A percentile compares a stretch with the other conserved stretches of the same genome.
Evolutionary conservation across 345 rosid species (phyloP).

Genomic region (Salix udensis): DNA sequence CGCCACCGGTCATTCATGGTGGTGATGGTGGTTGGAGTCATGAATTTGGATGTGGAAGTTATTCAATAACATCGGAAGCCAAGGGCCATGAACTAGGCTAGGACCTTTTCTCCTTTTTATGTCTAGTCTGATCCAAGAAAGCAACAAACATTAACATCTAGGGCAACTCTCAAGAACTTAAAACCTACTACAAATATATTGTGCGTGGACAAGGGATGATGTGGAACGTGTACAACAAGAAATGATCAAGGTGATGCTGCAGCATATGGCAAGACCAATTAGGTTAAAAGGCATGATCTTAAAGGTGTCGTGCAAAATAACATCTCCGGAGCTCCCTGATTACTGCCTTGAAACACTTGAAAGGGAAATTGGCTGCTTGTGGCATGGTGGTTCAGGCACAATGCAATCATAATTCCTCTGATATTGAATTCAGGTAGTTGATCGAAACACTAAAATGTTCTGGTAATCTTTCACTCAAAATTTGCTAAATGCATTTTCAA

Average conservation of each 20-base stretch:
- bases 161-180: conserved; percentile 3
- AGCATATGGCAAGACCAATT: conserved; percentile 28
- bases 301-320: conserved; percentile 50
- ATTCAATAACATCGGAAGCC: conserved; percentile 47
- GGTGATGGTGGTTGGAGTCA: conserved; percentile 57
- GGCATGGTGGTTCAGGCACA: conserved; percentile 44
- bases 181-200: conserved; percentile 15
- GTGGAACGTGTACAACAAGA: conserved; percentile 48
- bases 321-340: conserved; percentile 56
- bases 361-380: conserved; percentile 34
- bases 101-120: conserved; percentile 61
- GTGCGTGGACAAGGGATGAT: conserved; percentile 49
- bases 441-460: neutral
- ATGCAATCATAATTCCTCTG: conserved; percentile 36
- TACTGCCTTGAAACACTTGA: conserved; percentile 63
- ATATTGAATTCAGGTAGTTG: conserved; percentile 54
- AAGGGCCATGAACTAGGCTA: conserved; percentile 39
- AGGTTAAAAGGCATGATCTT: conserved; percentile 55
- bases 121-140: conserved; percentile 35
- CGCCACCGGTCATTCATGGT: conserved; percentile 60
- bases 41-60: conserved; percentile 58
- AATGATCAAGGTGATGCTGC: conserved; percentile 48
- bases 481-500: neutral
- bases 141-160: neutral
- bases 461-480: neutral